Conservation (phyloP, 2,329 filamentous ascomycete species). For the Juglanconis sp. region DNA sequence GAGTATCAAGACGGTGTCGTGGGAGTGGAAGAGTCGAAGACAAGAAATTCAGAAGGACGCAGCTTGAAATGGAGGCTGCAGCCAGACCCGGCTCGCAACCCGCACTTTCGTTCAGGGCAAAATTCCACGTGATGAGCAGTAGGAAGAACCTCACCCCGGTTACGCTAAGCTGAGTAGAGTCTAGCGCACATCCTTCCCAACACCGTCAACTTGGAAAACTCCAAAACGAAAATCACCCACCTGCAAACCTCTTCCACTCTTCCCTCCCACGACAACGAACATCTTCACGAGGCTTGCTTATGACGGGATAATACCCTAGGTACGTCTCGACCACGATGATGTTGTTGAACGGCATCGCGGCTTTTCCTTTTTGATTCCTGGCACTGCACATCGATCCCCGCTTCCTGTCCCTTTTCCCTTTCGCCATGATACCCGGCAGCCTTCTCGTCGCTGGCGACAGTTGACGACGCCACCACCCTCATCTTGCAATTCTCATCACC, state of each 20-base stretch:
- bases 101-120: no score
- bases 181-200: background rate
- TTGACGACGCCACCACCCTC: constrained; percentile 4
- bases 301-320: constrained; percentile 20
- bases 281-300: constrained; percentile 20
- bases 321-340: constrained; percentile 19
- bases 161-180: background rate
- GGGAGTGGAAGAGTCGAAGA: background rate
- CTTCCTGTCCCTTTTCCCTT: background rate
- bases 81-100: no score
- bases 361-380: background rate
- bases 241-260: background rate
- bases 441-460: constrained; percentile 8
- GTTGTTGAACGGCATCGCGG: constrained; percentile 13
- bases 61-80: background rate
- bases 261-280: constrained; percentile 12
- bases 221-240: background rate
- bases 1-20: constrained; percentile 29
- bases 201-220: background rate
- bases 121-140: no score
- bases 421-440: constrained; percentile 14
- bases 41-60: background rate
- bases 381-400: constrained; percentile 12
- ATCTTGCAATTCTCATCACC: background rate
- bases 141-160: no score